Evolutionary conservation across 2,329 filamentous ascomycete species (phyloP), one percentile per base, ranked within the genome.

Genomic region (Fonsecaea nubica): DNA sequence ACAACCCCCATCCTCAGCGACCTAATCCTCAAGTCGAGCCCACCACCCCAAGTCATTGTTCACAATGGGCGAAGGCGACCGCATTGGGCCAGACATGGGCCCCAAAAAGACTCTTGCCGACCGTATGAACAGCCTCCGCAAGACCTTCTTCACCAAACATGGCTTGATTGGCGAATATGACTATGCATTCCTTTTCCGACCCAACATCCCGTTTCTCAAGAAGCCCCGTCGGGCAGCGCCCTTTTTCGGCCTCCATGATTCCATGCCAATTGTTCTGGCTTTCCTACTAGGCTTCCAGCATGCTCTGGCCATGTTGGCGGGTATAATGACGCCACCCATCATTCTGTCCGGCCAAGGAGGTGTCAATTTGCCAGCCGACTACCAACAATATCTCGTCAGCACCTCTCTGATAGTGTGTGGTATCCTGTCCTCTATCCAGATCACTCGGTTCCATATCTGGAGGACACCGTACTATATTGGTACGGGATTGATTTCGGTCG

Each of bases 111-210:
- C 77, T 4, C 69, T 80, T 45, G 66, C 72, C 32, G 80, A 82
- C 63, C 75, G 73, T 54, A 38, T 62, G 40, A 73, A 72, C 32
- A 25, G 54, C n/a, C 35, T 75, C 18, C 75, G 78, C 54, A 72
- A 75, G 52, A 36, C 76, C 13, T 78, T 82, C 62, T 80, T 79
- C 9, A 83, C 81, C 25, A 80, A 74, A 68, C 85, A 93, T 1
- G 93, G 93, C 12, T 84, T 97, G 32, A 78, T 97, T 63, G 93
- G 93, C 69, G 84, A 88, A 73, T 97, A 97, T 78, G 91, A 97
- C 83, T 97, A 97, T 84, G 91, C 78, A 40, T 95, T 93, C 75
- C 88, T 97, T 48, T 96, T 97, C 83, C 87, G 82, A 25, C 91
- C 85, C 1, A 93, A 91, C 72, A 79, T 97, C 25, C 93, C 93